A percentile compares a stretch with the other conserved stretches of the same genome.
phyloP scores from a whole-genome alignment of 306 rosid genomes.

The Psophocarpus tetragonolobus region DNA sequence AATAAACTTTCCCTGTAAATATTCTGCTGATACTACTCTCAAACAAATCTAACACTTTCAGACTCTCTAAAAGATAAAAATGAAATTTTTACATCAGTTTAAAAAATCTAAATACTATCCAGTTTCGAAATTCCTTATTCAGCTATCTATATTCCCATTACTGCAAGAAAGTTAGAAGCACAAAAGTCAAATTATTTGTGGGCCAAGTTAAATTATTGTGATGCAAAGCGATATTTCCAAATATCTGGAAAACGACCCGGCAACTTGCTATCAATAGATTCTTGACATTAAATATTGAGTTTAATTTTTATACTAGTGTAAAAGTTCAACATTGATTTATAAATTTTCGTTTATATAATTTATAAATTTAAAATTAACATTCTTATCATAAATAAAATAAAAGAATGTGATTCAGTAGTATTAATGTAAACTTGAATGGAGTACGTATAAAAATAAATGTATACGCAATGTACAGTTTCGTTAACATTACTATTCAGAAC shows the following conservation, averaged over 20 bases:
- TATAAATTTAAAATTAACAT: too few species aligned
- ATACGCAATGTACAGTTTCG: not conserved
- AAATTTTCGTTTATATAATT: too few species aligned
- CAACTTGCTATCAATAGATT: slow-evolving; percentile 40
- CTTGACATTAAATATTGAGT: slow-evolving; percentile 29
- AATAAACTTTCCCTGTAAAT: too few species aligned
- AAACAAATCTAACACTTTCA: not conserved
- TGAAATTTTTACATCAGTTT: not conserved
- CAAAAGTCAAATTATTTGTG: slow-evolving; percentile 28
- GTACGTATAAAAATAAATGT: too few species aligned
- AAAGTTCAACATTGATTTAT: too few species aligned
- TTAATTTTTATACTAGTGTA: too few species aligned
- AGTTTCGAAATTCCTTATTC: not conserved
- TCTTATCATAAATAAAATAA: too few species aligned
- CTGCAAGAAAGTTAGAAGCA: slow-evolving; percentile 12
- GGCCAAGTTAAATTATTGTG: slow-evolving; percentile 25
- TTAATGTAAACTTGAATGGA: too few species aligned
- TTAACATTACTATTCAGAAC: not conserved
- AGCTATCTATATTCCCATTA: not conserved
- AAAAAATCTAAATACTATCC: not conserved
- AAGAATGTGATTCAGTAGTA: too few species aligned
- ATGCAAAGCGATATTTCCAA: not conserved
- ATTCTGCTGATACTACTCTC: not conserved
- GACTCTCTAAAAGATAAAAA: not conserved
- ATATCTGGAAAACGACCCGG: slow-evolving; percentile 18